These are phyloP conservation scores for Silene noctiflora DNA, from an alignment of 179 eudicot species.

Conservation along the genomic window DNA sequence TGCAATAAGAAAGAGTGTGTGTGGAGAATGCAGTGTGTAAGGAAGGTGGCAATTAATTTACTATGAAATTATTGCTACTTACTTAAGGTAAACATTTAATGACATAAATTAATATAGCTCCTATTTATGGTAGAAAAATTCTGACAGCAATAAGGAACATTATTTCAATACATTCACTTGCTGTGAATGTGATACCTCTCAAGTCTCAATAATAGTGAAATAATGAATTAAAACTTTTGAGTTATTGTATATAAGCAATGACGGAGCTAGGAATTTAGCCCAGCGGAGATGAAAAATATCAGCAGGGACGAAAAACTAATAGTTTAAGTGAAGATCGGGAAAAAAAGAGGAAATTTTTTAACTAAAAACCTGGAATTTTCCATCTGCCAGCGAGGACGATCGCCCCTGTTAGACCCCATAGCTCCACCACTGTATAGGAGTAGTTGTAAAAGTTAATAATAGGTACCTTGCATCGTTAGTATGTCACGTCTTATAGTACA, in stretches of 20 bases:
- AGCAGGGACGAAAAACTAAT: too few species aligned
- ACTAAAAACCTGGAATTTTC: too few species aligned
- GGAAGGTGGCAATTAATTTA: constrained; percentile 6
- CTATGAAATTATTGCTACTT: constrained; percentile 15
- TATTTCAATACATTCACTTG: constrained; percentile 21
- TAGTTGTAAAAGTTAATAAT: neutral
- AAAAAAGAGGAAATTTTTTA: too few species aligned
- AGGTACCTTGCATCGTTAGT: constrained; percentile 1
- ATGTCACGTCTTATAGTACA: neutral
- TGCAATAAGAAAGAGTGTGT: constrained; percentile 13
- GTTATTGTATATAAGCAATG: neutral
- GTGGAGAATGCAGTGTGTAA: constrained; percentile 23
- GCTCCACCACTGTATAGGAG: too few species aligned
- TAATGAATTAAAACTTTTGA: too few species aligned
- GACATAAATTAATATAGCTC: constrained; percentile 19
- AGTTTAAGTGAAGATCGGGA: too few species aligned
- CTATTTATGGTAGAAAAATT: constrained; percentile 17
- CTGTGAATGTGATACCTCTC: neutral
- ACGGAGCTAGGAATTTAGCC: too few species aligned
- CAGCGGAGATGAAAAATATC: too few species aligned
- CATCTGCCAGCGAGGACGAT: too few species aligned
- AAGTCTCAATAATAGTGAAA: too few species aligned
- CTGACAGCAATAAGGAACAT: constrained; percentile 17
- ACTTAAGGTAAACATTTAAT: constrained; percentile 24
- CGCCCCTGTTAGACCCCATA: too few species aligned